These are phyloP conservation scores for Styphnolobium japonicum DNA, from an alignment of 306 rosid species.

Conservation along the genomic window DNA sequence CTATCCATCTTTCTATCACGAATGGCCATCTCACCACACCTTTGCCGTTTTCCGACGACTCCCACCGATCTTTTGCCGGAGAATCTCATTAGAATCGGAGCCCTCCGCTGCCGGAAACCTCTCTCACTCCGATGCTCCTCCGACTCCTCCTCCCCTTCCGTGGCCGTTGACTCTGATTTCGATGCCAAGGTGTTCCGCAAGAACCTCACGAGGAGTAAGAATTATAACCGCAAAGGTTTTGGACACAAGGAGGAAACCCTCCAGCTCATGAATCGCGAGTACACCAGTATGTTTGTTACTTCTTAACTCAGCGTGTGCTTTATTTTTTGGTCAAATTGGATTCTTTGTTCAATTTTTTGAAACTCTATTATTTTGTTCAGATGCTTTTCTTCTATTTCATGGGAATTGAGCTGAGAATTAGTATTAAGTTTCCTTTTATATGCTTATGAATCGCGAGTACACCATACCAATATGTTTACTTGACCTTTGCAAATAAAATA, in stretches of 20 bases:
- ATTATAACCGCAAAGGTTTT: conserved; percentile 85
- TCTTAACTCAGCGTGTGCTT: too few species aligned
- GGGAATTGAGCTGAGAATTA: too few species aligned
- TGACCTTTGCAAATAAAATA: too few species aligned
- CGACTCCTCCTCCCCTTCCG: conserved; percentile 37
- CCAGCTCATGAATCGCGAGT: conserved; percentile 85
- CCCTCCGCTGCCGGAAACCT: conserved; percentile 44
- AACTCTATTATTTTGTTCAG: too few species aligned
- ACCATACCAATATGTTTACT: too few species aligned
- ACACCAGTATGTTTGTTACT: conserved; percentile 56
- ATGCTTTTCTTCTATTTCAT: too few species aligned
- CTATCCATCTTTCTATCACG: neutral
- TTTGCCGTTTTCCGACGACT: conserved; percentile 50
- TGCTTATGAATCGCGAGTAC: too few species aligned
- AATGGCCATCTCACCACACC: conserved; percentile 73
- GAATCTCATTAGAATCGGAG: conserved; percentile 8
- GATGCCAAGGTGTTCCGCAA: conserved; percentile 85
- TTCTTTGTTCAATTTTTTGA: too few species aligned
- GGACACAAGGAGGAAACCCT: conserved; percentile 88
- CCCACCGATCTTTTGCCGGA: conserved; percentile 48
- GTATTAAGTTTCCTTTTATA: too few species aligned
- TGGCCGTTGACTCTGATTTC: conserved; percentile 55
- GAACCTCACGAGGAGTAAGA: conserved; percentile 83
- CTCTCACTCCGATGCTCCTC: conserved; percentile 58
- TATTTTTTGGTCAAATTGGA: too few species aligned